Conservation (phyloP, 83 land plant species). For the Diphasiastrum complanatum region DNA sequence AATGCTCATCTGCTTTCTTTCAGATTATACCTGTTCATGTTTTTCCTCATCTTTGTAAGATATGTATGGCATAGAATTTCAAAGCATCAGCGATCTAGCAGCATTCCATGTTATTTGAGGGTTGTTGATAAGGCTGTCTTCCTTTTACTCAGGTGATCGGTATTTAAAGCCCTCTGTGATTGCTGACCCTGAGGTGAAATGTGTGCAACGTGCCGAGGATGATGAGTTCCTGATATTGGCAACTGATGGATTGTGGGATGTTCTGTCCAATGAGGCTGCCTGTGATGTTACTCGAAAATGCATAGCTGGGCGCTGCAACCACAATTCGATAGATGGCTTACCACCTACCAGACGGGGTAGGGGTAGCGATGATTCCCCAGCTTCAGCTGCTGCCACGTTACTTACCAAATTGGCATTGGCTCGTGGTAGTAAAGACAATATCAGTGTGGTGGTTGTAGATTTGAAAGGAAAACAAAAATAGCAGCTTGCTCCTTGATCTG, state of each 20-base stretch:
- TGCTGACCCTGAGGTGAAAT: constrained; percentile 19
- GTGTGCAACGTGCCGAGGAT: constrained; percentile 9
- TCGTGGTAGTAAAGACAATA: constrained; percentile 21
- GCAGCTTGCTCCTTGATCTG: constrained; percentile 7
- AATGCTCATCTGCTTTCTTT: neutral
- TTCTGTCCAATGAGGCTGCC: constrained; percentile 14
- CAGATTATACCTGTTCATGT: neutral
- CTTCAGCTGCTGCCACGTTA: constrained; percentile 15
- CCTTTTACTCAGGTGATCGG: constrained; percentile 17
- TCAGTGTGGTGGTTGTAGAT: constrained; percentile 22
- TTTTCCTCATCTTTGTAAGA: neutral
- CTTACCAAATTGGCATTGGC: constrained; percentile 9
- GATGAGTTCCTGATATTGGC: constrained; percentile 22
- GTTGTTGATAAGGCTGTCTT: neutral
- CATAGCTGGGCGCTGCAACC: constrained; percentile 7
- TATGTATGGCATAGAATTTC: too few species aligned
- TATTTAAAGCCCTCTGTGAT: constrained; percentile 16
- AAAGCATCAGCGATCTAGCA: neutral
- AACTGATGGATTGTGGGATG: constrained; percentile 25
- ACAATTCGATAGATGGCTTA: neutral
- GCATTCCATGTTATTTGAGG: neutral
- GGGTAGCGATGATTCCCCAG: neutral
- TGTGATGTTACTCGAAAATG: constrained; percentile 17
- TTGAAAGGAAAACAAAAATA: constrained; percentile 5
- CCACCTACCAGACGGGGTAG: too few species aligned